These are phyloP conservation scores for thale cress (Arabidopsis thaliana) DNA, from an alignment of 345 rosid species.

Conservation along the genomic window DNA sequence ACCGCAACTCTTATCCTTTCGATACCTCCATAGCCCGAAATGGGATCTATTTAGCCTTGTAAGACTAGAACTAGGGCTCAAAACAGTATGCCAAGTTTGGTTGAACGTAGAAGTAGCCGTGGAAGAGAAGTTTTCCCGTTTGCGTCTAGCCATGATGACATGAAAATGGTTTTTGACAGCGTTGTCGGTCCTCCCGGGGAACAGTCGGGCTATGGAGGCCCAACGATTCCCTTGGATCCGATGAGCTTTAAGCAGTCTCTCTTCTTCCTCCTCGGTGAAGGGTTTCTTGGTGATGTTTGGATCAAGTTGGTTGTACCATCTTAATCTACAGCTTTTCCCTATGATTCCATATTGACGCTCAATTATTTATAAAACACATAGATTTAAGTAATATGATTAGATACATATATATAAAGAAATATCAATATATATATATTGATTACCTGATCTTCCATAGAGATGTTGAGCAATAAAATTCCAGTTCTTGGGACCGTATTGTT, in stretches of 20 bases:
- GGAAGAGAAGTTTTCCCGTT: conserved; percentile 52
- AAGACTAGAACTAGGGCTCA: conserved; percentile 35
- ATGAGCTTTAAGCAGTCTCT: conserved; percentile 60
- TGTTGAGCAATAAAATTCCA: conserved; percentile 71
- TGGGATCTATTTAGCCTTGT: conserved; percentile 38
- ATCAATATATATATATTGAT: background rate
- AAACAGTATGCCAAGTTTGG: conserved; percentile 28
- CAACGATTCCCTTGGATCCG: conserved; percentile 70
- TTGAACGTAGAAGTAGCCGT: conserved; percentile 25
- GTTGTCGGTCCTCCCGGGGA: conserved; percentile 75
- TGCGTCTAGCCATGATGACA: conserved; percentile 68
- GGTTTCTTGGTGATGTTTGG: conserved; percentile 69
- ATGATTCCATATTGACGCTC: background rate
- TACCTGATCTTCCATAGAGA: conserved; percentile 69
- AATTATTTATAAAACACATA: background rate
- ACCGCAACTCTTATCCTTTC: conserved; percentile 26
- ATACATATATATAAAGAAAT: background rate
- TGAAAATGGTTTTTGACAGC: conserved; percentile 79
- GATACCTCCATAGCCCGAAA: conserved; percentile 47
- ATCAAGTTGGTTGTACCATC: conserved; percentile 82
- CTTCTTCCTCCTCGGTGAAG: conserved; percentile 71
- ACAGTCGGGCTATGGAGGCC: conserved; percentile 61
- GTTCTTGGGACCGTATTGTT: conserved; percentile 62
- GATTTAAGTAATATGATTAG: background rate
- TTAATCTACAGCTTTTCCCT: conserved; percentile 81